Conservation (phyloP, 148 eudicot species). For the Pouteria glomerata region DNA sequence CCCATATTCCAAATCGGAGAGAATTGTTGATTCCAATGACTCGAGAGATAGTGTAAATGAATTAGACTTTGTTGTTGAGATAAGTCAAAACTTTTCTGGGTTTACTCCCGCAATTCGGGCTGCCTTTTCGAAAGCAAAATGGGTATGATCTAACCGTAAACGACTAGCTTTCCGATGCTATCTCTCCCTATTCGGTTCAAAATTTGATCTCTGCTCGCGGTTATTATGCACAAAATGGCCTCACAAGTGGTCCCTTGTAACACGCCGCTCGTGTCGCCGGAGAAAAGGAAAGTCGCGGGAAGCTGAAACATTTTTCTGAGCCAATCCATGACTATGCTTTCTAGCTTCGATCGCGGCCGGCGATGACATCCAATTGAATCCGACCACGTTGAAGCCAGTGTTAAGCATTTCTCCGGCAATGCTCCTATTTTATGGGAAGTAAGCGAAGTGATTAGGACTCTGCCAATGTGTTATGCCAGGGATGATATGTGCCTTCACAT, state of each 20-base stretch:
- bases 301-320: slow-evolving; percentile 20
- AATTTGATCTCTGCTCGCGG: slow-evolving; percentile 34
- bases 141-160: slow-evolving; percentile 55
- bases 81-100: slow-evolving; percentile 32
- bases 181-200: slow-evolving; percentile 24
- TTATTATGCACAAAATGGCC: slow-evolving; percentile 34
- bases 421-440: slow-evolving; percentile 21
- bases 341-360: slow-evolving; percentile 37
- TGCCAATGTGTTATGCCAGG: slow-evolving; percentile 39
- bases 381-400: slow-evolving; percentile 32
- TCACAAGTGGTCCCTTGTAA: slow-evolving; percentile 56
- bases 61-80: slow-evolving; percentile 20
- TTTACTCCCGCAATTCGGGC: slow-evolving; percentile 44
- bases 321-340: slow-evolving; percentile 39
- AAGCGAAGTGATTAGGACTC: slow-evolving; percentile 34
- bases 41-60: slow-evolving; percentile 18
- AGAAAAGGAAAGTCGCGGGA: slow-evolving; percentile 32
- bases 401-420: slow-evolving; percentile 31
- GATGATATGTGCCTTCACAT: slow-evolving; percentile 22
- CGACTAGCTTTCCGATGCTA: slow-evolving; percentile 34
- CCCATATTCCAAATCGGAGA: slow-evolving; percentile 16
- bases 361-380: slow-evolving; percentile 34
- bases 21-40: slow-evolving; percentile 2
- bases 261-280: slow-evolving; percentile 43
- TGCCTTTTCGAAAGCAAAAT: slow-evolving; percentile 40